Evolutionary conservation across 2,329 filamentous ascomycete species (phyloP).

Genomic region (Coniochaeta sp.): DNA sequence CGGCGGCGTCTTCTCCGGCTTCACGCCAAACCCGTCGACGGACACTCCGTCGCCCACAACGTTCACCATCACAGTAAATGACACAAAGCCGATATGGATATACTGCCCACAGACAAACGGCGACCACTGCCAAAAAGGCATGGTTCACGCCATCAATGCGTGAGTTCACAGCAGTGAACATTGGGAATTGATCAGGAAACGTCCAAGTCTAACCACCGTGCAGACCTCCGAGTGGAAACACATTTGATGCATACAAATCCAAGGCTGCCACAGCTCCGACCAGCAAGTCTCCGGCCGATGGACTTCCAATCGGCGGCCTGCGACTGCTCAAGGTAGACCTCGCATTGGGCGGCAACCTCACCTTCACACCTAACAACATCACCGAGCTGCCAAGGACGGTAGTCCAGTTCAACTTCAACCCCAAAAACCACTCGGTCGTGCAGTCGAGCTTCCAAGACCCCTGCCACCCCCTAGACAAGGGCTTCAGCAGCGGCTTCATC

Average conservation of each 20-base stretch:
- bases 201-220: background rate
- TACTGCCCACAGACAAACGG: conserved; percentile 36
- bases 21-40: conserved; percentile 23
- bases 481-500: conserved; percentile 31
- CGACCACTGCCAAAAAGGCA: conserved; percentile 36
- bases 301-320: conserved; percentile 22
- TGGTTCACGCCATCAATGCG: conserved; percentile 31
- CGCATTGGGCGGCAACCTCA: conserved; percentile 20
- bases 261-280: conserved; percentile 15
- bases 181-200: background rate
- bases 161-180: conserved; percentile 13
- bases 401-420: conserved; percentile 27
- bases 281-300: conserved; percentile 20
- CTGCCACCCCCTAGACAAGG: conserved; percentile 27
- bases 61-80: conserved; percentile 36
- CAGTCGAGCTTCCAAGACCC: conserved; percentile 31
- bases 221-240: conserved; percentile 23
- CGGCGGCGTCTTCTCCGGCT: conserved; percentile 33
- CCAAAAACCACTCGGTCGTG: conserved; percentile 28
- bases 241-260: conserved; percentile 24
- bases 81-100: conserved; percentile 39
- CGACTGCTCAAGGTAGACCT: conserved; percentile 25
- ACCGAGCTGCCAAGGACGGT: conserved; percentile 23
- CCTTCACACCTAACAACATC: conserved; percentile 26
- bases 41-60: conserved; percentile 24